Base-by-base conservation (phyloP, 345 rosid genomes). In the Populus pruinosa region DNA sequence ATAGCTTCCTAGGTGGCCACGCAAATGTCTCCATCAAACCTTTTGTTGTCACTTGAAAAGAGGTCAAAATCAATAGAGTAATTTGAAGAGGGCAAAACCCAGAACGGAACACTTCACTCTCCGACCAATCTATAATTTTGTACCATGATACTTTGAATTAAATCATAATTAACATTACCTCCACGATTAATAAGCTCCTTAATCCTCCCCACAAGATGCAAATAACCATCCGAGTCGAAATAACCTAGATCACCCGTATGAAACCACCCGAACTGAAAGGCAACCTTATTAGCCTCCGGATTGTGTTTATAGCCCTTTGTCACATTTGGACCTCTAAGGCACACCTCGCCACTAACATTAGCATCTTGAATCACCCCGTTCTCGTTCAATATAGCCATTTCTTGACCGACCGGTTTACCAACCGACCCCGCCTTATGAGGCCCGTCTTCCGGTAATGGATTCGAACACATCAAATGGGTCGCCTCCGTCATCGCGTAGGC, bases 151-250 rank as follows among this genome's bases (percentile, higher is more conserved):
- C 43, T 39, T 39, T 39, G 43, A 39, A 39, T 39, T 39, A 39
- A 39, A 39, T 39, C 10, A 39, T 39, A 39, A 39, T 39, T 8
- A 39, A 14, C 6, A 9, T 29, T 76, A 94, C 98, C 99, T 85
- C 99, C 99, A 76, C 99, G 99, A 83, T 95, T 95, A 80, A 95
- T 89, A 39, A 95, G 96, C 87, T 95, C 99, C 90, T 95, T 95
- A 81, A 91, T 95, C 71, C 99, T 87, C 70, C 99, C 99, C 49
- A 93, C 97, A 11, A 95, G 85, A 82, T 88, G 87, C 91, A 95
- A 80, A 81, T 95, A 93, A 27, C 99, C 98, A 67, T 95, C 99
- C 0, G 90, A 79, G 76, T 95, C 99, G 38, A 95, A 83, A 79
- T 70, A 83, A 49, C 98, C 99, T 5, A 91, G 41, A 75, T 95